These are phyloP conservation scores for Chimonanthus salicifolius DNA, from an alignment of 164 flowering plant species.

Conservation along the genomic window DNA sequence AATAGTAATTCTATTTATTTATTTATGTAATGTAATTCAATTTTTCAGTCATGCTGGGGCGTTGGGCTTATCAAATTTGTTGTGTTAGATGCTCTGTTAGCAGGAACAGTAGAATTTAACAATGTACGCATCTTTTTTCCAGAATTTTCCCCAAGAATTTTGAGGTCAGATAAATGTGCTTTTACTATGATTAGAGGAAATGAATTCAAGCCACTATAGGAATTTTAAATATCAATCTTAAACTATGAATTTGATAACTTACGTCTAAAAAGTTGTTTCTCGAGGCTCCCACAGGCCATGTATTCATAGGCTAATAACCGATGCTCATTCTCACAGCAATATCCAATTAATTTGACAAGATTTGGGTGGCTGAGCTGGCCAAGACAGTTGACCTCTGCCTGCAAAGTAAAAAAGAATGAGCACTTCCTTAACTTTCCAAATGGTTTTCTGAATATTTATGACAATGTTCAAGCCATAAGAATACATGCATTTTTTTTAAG, in stretches of 20 bases:
- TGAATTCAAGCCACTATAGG: background rate
- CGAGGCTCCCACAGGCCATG: slow-evolving; percentile 87
- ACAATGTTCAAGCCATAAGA: no score
- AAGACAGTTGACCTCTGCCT: slow-evolving; percentile 90
- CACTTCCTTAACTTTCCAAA: background rate
- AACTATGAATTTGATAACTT: slow-evolving; percentile 26
- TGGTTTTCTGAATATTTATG: no score
- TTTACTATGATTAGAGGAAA: background rate
- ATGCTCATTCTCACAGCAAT: slow-evolving; percentile 90
- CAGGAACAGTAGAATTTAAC: no score
- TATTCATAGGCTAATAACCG: slow-evolving; percentile 87
- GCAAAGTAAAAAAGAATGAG: slow-evolving; percentile 18
- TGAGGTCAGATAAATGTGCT: background rate
- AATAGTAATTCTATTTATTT: no score
- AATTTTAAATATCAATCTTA: background rate
- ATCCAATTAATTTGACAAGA: slow-evolving; percentile 91
- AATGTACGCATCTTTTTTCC: no score
- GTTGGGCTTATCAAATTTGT: no score
- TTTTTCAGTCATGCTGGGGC: no score
- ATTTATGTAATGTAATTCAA: no score
- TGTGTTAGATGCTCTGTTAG: no score
- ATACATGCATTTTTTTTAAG: background rate
- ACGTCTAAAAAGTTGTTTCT: slow-evolving; percentile 82
- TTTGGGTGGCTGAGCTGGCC: slow-evolving; percentile 86
- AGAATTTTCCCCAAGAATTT: background rate